These are phyloP conservation scores for Trichoderma harzianum DNA, from an alignment of 2,329 filamentous ascomycete species.

Conservation along the genomic window DNA sequence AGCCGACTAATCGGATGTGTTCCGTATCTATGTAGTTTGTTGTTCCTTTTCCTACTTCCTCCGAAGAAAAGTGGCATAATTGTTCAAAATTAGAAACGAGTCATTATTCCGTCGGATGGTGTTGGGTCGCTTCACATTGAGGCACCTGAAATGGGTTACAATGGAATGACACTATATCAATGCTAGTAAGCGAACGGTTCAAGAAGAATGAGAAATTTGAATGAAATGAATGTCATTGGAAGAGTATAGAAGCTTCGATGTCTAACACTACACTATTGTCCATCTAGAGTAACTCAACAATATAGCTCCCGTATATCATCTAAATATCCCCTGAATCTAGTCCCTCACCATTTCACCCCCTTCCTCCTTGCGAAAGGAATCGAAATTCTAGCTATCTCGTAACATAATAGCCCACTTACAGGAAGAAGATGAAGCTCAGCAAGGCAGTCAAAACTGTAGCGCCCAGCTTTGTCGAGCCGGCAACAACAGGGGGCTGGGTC, in stretches of 20 bases:
- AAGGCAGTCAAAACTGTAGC: constrained; percentile 22
- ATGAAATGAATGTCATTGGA: not conserved
- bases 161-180: not conserved
- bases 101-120: not conserved
- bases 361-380: not conserved
- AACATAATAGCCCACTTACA: constrained; percentile 22
- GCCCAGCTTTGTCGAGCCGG: constrained; percentile 27
- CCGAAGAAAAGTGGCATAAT: not conserved
- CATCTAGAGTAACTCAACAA: not conserved
- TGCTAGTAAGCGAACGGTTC: not conserved
- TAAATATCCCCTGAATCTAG: not conserved
- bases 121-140: not conserved
- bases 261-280: not conserved
- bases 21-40: not conserved
- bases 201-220: not conserved
- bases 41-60: not conserved
- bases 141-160: not conserved
- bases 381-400: not conserved
- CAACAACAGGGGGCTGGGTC: constrained; percentile 22
- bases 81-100: not conserved
- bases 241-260: not conserved
- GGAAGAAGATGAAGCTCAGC: constrained; percentile 26
- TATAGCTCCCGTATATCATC: not conserved
- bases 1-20: not conserved
- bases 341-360: not conserved